These are phyloP conservation scores for Rhazya stricta DNA, from an alignment of 257 asterid genomes.

Conservation along the genomic window DNA sequence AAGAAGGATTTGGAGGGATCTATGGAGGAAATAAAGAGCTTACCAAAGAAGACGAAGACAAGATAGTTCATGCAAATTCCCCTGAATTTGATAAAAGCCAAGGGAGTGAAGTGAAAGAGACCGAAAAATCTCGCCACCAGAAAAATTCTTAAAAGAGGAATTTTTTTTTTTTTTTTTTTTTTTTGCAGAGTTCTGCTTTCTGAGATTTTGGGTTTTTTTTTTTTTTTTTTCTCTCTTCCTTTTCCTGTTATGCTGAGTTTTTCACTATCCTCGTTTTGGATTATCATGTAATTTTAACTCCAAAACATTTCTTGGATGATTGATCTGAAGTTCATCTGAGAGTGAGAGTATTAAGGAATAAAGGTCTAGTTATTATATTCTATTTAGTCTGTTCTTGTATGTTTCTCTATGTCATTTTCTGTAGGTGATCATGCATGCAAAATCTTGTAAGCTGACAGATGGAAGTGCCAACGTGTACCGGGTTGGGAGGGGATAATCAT, in stretches of 20 bases:
- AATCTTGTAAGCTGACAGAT: too few relatives aligned
- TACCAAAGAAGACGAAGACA: constrained; percentile 25
- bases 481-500: too few relatives aligned
- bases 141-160: not conserved
- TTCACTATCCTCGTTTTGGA: not conserved
- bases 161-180: not conserved
- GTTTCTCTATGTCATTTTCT: too few relatives aligned
- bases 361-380: too few relatives aligned
- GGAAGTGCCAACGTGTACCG: too few relatives aligned
- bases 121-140: constrained; percentile 53
- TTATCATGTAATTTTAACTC: too few relatives aligned
- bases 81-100: constrained; percentile 19
- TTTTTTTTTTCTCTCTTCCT: not conserved
- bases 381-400: too few relatives aligned
- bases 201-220: not conserved
- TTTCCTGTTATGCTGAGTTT: not conserved
- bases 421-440: too few relatives aligned
- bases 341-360: too few relatives aligned
- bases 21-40: constrained; percentile 39
- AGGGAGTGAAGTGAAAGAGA: constrained; percentile 69
- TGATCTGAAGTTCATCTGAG: too few relatives aligned
- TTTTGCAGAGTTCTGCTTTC: not conserved
- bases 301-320: too few relatives aligned
- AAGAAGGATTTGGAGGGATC: constrained; percentile 73
- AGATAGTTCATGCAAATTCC: not conserved